Evolutionary conservation across 257 asterid species (phyloP).

Genomic region (Gynochthodes officinalis): DNA sequence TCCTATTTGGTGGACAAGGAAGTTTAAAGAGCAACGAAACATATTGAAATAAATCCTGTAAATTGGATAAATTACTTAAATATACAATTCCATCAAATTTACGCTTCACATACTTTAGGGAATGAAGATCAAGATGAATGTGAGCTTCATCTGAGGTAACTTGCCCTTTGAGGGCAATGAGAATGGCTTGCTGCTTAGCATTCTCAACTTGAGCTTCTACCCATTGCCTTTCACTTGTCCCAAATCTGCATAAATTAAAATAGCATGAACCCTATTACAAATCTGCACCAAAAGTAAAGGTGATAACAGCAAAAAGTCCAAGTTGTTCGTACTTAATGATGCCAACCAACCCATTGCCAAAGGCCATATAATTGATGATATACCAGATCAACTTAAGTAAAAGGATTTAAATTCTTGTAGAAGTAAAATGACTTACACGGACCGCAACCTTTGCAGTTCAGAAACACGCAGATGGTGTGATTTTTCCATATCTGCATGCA

Average conservation of each 20-base stretch:
- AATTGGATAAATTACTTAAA: background rate
- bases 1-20: constrained; percentile 54
- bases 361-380: background rate
- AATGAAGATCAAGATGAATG: constrained; percentile 96
- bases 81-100: background rate
- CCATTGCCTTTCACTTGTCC: constrained; percentile 97
- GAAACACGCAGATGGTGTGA: constrained; percentile 92
- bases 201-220: constrained; percentile 99
- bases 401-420: background rate
- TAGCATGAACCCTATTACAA: constrained; percentile 21
- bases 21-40: background rate
- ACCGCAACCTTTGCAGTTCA: constrained; percentile 91
- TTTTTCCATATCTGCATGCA: constrained; percentile 64
- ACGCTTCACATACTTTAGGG: constrained; percentile 58
- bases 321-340: background rate
- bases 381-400: background rate
- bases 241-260: constrained; percentile 61
- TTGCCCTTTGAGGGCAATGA: constrained; percentile 85
- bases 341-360: background rate
- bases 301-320: background rate
- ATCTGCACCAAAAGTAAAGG: background rate
- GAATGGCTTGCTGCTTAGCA: constrained; percentile 93
- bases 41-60: background rate
- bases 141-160: constrained; percentile 99
- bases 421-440: constrained; percentile 65